phyloP scores from a whole-genome alignment of 2,329 filamentous ascomycete species.

The Rhexocercosporidium sp. region DNA sequence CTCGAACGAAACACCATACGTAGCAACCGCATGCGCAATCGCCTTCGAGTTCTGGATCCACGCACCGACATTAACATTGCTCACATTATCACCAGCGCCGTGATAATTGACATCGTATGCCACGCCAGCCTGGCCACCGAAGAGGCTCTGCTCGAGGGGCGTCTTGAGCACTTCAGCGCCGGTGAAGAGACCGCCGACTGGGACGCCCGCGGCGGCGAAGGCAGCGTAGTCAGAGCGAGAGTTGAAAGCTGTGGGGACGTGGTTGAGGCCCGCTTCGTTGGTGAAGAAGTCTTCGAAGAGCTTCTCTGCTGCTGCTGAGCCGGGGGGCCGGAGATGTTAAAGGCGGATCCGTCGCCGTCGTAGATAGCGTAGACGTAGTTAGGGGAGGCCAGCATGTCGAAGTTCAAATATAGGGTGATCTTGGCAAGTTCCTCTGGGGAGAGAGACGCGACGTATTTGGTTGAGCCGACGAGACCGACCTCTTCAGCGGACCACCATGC shows the following conservation, averaged over 20 bases:
- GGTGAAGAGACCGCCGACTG: constrained; percentile 75
- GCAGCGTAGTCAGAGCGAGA: constrained; percentile 80
- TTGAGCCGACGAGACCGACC: constrained; percentile 66
- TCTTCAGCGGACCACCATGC: constrained; percentile 71
- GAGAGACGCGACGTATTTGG: constrained; percentile 61
- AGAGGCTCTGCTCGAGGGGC: constrained; percentile 58
- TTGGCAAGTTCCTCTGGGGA: constrained; percentile 60
- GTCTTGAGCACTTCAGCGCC: constrained; percentile 81
- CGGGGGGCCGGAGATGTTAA: constrained; percentile 60
- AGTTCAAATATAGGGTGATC: constrained; percentile 70
- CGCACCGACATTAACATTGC: constrained; percentile 61
- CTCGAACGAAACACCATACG: constrained; percentile 23
- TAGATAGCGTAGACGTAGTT: constrained; percentile 72
- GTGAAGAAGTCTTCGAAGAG: constrained; percentile 22
- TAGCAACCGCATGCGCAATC: constrained; percentile 27
- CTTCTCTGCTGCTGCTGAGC: constrained; percentile 22
- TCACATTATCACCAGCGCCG: constrained; percentile 62
- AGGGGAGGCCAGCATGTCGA: constrained; percentile 69
- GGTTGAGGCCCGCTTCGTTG: constrained; percentile 11
- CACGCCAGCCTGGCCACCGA: constrained; percentile 70
- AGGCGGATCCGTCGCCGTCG: constrained; percentile 48
- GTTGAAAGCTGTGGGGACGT: constrained; percentile 69
- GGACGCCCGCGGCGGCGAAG: constrained; percentile 74
- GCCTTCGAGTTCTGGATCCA: constrained; percentile 66
- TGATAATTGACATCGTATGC: constrained; percentile 66